A percentile compares a stretch with the other conserved stretches of the same genome.
These are phyloP conservation scores for Schizosaccharomyces lindneri DNA, from an alignment of 805 yeast genomes.

Conservation along the genomic window DNA sequence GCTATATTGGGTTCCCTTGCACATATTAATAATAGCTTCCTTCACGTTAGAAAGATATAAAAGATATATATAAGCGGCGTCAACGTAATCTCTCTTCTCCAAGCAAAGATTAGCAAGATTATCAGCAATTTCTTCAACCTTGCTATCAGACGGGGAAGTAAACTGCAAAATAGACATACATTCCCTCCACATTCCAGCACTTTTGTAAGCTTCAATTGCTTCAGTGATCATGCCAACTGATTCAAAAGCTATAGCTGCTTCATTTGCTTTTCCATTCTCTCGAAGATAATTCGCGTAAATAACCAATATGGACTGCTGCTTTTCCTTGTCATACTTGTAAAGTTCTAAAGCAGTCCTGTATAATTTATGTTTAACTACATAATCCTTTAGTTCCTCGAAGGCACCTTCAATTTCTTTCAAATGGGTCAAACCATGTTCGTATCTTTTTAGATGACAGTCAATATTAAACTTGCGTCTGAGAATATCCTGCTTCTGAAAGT, in stretches of 20 bases:
- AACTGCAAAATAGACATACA: slow-evolving; percentile 35
- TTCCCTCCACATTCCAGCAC: slow-evolving; percentile 63
- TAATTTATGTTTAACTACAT: slow-evolving; percentile 42
- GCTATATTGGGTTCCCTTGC: slow-evolving; percentile 51
- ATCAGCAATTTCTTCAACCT: slow-evolving; percentile 23
- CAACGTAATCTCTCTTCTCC: slow-evolving; percentile 41
- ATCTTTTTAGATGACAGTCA: slow-evolving; percentile 50
- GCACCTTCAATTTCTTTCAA: slow-evolving; percentile 21
- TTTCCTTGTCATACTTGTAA: slow-evolving; percentile 29
- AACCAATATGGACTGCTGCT: slow-evolving; percentile 26
- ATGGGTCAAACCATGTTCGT: slow-evolving; percentile 43
- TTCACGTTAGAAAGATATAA: slow-evolving; percentile 34
- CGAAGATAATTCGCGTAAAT: slow-evolving; percentile 40
- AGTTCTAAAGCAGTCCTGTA: slow-evolving; percentile 43
- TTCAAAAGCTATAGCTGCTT: slow-evolving; percentile 63
- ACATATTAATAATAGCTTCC: slow-evolving; percentile 39
- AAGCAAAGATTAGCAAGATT: slow-evolving; percentile 33
- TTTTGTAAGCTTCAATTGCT: slow-evolving; percentile 46
- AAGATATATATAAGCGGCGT: slow-evolving; percentile 56
- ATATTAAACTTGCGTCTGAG: slow-evolving; percentile 48
- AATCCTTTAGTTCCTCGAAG: slow-evolving; percentile 34
- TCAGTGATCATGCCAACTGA: slow-evolving; percentile 27
- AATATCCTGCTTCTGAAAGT: slow-evolving; percentile 40
- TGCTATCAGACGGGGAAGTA: slow-evolving; percentile 16
- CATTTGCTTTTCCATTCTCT: slow-evolving; percentile 24